Conservation (phyloP, 345 rosid genomes). For the Populus tremula region DNA sequence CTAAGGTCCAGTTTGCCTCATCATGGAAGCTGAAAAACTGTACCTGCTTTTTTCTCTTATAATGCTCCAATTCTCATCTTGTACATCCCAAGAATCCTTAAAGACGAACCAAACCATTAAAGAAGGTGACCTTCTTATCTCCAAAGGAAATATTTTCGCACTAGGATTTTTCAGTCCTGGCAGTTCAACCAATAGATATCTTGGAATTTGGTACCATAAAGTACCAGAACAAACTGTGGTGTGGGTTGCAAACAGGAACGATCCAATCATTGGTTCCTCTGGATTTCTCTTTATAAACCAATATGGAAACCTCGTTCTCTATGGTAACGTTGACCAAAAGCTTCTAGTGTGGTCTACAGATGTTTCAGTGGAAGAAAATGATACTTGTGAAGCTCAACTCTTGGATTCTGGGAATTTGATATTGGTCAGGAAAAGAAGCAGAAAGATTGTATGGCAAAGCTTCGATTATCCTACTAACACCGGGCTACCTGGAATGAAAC, state of each 20-base stretch:
- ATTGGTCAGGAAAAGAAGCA: not conserved
- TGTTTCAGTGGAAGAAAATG: not conserved
- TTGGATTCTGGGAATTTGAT: not conserved
- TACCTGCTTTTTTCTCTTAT: not conserved
- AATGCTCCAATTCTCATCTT: not conserved
- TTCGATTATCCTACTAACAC: no score
- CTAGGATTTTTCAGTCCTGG: constrained; percentile 9
- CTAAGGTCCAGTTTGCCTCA: not conserved
- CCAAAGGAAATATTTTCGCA: not conserved
- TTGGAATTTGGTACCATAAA: not conserved
- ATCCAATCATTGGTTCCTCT: no score
- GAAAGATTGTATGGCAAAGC: not conserved
- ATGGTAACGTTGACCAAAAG: no score
- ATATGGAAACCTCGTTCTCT: no score
- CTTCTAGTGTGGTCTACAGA: not conserved
- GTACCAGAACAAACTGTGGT: no score
- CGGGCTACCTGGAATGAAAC: not conserved
- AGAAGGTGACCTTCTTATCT: no score
- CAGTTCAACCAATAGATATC: not conserved
- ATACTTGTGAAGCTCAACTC: not conserved
- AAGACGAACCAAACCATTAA: no score
- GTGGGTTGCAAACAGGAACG: no score
- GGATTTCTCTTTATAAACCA: no score
- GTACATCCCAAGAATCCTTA: not conserved
- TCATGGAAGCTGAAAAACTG: not conserved